phyloP scores from a whole-genome alignment of 495 filamentous ascomycete genomes.

The Tetracladium setigerum region DNA sequence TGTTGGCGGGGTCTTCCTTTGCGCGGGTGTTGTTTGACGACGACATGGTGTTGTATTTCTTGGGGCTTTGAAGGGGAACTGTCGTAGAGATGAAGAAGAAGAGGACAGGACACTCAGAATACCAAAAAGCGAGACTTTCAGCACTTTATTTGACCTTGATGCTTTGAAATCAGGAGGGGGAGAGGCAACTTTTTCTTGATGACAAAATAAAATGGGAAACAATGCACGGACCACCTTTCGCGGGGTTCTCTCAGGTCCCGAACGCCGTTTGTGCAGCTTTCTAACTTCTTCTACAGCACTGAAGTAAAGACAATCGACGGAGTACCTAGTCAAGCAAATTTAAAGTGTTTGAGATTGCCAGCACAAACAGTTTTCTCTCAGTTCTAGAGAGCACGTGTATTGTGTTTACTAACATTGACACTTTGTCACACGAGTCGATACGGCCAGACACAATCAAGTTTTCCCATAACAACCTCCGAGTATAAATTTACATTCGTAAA shows the following conservation, averaged over 20 bases:
- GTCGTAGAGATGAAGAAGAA: not conserved
- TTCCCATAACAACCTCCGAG: too few species aligned
- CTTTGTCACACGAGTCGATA: too few species aligned
- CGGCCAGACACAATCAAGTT: too few species aligned
- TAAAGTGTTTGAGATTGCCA: not conserved
- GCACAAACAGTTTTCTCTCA: too few species aligned
- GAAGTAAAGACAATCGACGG: too few species aligned
- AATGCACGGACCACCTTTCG: too few species aligned
- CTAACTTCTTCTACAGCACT: not conserved
- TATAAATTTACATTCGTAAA: too few species aligned
- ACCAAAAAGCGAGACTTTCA: not conserved
- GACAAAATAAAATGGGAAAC: conserved; percentile 4
- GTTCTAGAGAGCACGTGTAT: too few species aligned
- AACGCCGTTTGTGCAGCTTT: not conserved
- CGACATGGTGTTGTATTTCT: conserved; percentile 26
- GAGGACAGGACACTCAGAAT: not conserved
- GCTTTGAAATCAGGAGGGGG: conserved; percentile 10
- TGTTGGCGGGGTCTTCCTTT: conserved; percentile 34
- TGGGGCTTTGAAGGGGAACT: not conserved
- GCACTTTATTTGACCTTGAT: conserved; percentile 3
- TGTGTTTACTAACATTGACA: too few species aligned
- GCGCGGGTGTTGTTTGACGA: conserved; percentile 37
- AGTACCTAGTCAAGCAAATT: not conserved
- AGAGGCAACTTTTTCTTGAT: conserved; percentile 6
- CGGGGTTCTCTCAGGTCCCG: too few species aligned